Conservation (phyloP, 2,329 filamentous ascomycete genomes). For the Neocucurbitaria cava region DNA sequence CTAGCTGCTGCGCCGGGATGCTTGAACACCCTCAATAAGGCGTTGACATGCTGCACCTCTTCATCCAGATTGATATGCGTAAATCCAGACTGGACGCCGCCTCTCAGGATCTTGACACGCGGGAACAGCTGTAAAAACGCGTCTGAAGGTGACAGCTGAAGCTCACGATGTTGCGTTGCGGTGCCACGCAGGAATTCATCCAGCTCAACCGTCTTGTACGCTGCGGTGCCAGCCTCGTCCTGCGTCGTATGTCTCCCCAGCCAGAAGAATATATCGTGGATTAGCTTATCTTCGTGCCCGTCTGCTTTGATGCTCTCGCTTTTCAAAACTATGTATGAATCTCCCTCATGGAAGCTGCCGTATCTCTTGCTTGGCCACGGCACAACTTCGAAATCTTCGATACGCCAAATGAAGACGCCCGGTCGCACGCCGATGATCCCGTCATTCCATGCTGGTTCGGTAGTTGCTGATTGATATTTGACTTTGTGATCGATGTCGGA, state of each 20-base stretch:
- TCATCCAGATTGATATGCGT: constrained; percentile 63
- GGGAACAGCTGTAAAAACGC: constrained; percentile 69
- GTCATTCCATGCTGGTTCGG: constrained; percentile 72
- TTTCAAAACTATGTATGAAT: constrained; percentile 71
- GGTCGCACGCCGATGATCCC: constrained; percentile 60
- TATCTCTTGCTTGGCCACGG: constrained; percentile 64
- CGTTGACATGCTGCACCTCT: constrained; percentile 55
- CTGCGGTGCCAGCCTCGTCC: constrained; percentile 72
- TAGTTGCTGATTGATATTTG: constrained; percentile 70
- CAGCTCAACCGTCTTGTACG: constrained; percentile 74
- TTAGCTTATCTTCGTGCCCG: constrained; percentile 25
- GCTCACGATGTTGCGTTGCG: constrained; percentile 70
- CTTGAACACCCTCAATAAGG: constrained; percentile 69
- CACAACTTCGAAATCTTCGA: constrained; percentile 71
- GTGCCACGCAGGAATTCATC: constrained; percentile 70
- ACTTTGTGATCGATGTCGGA: constrained; percentile 70
- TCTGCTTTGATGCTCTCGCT: constrained; percentile 60
- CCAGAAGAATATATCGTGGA: constrained; percentile 75
- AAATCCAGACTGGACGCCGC: constrained; percentile 69
- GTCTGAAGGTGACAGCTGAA: constrained; percentile 65
- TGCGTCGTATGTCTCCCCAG: constrained; percentile 69
- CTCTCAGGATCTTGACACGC: constrained; percentile 64
- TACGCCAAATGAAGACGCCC: constrained; percentile 70
- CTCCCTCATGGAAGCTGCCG: constrained; percentile 70
- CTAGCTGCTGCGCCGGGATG: constrained; percentile 54